phyloP scores from a whole-genome alignment of 23 red algal species.

The Rhodosorus marinus region DNA sequence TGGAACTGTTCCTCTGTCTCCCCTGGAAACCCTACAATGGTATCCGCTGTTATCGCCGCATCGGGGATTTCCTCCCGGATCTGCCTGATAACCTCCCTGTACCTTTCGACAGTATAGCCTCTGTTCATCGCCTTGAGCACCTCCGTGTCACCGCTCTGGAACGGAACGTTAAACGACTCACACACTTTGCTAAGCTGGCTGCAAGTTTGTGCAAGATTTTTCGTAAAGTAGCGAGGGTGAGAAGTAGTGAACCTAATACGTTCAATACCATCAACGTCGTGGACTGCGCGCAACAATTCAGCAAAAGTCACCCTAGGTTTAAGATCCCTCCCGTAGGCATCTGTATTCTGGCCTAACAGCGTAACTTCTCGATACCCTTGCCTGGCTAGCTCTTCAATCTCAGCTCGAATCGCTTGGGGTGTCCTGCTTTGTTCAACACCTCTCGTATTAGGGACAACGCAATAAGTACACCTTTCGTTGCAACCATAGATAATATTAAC shows the following conservation, averaged over 20 bases:
- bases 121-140: conserved; percentile 68
- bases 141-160: conserved; percentile 58
- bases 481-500: conserved; percentile 91
- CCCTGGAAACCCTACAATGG: conserved; percentile 83
- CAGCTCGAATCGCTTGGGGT: conserved; percentile 37
- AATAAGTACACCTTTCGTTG: conserved; percentile 80
- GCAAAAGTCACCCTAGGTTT: conserved; percentile 26
- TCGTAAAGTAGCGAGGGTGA: conserved; percentile 65
- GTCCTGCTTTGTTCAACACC: conserved; percentile 75
- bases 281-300: conserved; percentile 14
- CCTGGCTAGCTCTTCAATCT: conserved; percentile 40
- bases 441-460: conserved; percentile 37
- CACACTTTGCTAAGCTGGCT: conserved; percentile 48
- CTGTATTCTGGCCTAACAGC: conserved; percentile 85
- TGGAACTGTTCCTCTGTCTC: conserved; percentile 89
- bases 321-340: conserved; percentile 86
- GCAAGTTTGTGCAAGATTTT: conserved; percentile 31
- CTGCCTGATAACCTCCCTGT: conserved; percentile 23
- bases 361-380: conserved; percentile 53
- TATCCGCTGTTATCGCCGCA: conserved; percentile 75
- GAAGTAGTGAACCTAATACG: conserved; percentile 38
- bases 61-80: conserved; percentile 80
- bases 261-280: conserved; percentile 13
- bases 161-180: conserved; percentile 76
- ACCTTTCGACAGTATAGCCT: conserved; percentile 72